Conservation (phyloP, 768 basidiomycete genomes). For the Boletus coccyginus region DNA sequence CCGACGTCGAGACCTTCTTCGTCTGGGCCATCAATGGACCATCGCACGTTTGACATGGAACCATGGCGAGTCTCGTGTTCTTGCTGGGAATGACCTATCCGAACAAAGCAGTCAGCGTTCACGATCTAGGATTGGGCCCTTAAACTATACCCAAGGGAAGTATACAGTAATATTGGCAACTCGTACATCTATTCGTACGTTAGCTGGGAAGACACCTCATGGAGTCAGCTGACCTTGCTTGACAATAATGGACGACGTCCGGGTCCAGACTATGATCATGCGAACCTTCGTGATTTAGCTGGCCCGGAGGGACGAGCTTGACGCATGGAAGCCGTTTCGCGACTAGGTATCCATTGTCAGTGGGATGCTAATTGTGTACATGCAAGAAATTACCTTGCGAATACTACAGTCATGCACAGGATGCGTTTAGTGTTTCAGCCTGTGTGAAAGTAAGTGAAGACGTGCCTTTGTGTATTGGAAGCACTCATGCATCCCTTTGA, state of each 20-base stretch:
- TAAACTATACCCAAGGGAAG: conserved; percentile 44
- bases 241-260: conserved; percentile 50
- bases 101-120: not conserved
- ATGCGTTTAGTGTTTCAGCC: not conserved
- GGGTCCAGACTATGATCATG: conserved; percentile 48
- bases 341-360: conserved; percentile 28
- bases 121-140: not conserved
- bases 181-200: conserved; percentile 39
- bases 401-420: conserved; percentile 38
- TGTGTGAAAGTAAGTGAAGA: not conserved
- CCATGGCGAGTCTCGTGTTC: conserved; percentile 63
- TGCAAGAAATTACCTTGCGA: conserved; percentile 41
- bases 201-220: not conserved
- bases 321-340: conserved; percentile 51
- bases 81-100: conserved; percentile 50
- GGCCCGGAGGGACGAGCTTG: conserved; percentile 42
- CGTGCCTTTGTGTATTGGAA: conserved; percentile 63
- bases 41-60: conserved; percentile 54
- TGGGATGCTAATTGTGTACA: not conserved
- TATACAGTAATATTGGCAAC: conserved; percentile 58
- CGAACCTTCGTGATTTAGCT: conserved; percentile 41
- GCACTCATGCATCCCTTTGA: conserved; percentile 55
- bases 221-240: conserved; percentile 36
- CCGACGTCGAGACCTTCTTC: conserved; percentile 47
- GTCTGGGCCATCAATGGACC: conserved; percentile 53